phyloP scores from a whole-genome alignment of 306 rosid species.

The Calophaca sinica region DNA sequence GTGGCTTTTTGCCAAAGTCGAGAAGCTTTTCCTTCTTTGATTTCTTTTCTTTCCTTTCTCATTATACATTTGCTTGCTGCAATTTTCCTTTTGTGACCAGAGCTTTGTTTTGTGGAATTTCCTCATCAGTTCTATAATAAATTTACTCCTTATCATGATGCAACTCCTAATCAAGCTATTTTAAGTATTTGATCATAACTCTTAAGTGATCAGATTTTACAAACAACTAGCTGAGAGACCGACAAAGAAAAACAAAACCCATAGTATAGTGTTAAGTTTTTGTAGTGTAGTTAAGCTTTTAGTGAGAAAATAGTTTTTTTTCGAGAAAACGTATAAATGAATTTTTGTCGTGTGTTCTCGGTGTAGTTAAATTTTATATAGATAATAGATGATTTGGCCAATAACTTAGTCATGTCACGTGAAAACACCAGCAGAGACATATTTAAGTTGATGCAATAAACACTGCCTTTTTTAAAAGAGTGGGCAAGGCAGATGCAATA shows the following conservation, averaged over 20 bases:
- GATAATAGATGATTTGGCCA: background rate
- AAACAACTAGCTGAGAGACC: too few relatives aligned
- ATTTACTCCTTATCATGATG: background rate
- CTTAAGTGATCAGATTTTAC: constrained; percentile 2
- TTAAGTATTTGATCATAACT: background rate
- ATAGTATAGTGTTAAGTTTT: too few relatives aligned
- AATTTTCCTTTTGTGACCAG: background rate
- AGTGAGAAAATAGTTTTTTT: too few relatives aligned
- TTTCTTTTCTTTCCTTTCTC: background rate
- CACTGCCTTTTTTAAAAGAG: constrained; percentile 29
- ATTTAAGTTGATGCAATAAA: constrained; percentile 40
- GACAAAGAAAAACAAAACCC: too few relatives aligned
- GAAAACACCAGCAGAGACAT: constrained; percentile 3
- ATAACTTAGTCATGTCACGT: background rate
- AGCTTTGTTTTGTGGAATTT: background rate
- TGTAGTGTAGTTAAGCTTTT: too few relatives aligned
- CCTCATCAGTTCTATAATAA: background rate
- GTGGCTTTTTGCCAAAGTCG: too few relatives aligned
- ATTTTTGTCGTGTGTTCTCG: too few relatives aligned
- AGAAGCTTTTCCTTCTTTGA: background rate
- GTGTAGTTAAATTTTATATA: too few relatives aligned
- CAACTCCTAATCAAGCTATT: background rate
- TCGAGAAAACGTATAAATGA: too few relatives aligned
- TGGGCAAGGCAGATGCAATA: constrained; percentile 20
- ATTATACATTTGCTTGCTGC: constrained; percentile 3